These are phyloP conservation scores for Nitzschia palea DNA, from an alignment of 108 stramenopile genomes.

Conservation along the genomic window DNA sequence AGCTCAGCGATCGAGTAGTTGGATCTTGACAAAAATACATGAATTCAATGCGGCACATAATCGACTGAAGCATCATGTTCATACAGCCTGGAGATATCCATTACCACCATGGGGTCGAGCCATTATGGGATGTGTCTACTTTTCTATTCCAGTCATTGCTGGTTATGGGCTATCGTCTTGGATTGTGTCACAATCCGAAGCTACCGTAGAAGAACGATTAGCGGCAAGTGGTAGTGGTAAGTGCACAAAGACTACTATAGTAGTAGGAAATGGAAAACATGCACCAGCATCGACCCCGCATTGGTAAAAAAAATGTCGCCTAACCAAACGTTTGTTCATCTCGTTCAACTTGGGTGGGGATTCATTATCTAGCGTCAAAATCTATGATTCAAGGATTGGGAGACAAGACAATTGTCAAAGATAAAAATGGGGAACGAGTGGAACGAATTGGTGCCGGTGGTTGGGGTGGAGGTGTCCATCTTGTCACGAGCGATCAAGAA, in stretches of 20 bases:
- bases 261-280: too few species aligned
- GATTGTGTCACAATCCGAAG: slow-evolving; percentile 61
- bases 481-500: slow-evolving; percentile 55
- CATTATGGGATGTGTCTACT: slow-evolving; percentile 78
- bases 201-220: slow-evolving; percentile 56
- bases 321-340: too few species aligned
- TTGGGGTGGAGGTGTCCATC: slow-evolving; percentile 67
- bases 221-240: slow-evolving; percentile 19
- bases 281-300: too few species aligned
- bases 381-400: slow-evolving; percentile 46
- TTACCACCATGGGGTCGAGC: slow-evolving; percentile 63
- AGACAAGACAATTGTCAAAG: slow-evolving; percentile 43
- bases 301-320: too few species aligned
- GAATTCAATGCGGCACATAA: slow-evolving; percentile 38
- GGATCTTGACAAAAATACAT: slow-evolving; percentile 15
- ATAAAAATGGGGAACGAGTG: slow-evolving; percentile 15
- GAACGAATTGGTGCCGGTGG: slow-evolving; percentile 71
- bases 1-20: slow-evolving; percentile 8
- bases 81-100: slow-evolving; percentile 69
- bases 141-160: slow-evolving; percentile 67
- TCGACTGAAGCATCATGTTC: slow-evolving; percentile 44
- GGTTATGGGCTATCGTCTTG: slow-evolving; percentile 71
- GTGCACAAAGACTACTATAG: too few species aligned
- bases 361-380: too few species aligned
- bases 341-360: not conserved